Evolutionary conservation across 2,329 filamentous ascomycete genomes (phyloP).

Genomic region (Phaeosphaeriaceae sp.): DNA sequence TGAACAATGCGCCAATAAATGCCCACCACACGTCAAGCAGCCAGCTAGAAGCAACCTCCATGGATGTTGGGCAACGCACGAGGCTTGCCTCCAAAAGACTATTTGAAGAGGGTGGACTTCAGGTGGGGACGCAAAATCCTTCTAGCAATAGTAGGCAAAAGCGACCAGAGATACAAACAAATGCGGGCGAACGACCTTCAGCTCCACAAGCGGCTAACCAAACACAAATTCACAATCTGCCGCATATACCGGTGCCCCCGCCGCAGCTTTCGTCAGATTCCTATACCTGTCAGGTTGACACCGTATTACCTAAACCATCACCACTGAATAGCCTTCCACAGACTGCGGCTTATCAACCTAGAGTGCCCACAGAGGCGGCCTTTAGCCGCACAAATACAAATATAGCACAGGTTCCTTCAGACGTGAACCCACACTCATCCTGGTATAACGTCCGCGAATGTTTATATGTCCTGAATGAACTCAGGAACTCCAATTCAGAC

Average conservation of each 20-base stretch:
- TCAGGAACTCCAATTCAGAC: conserved; percentile 1
- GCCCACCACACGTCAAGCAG: conserved; percentile 1
- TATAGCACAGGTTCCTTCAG: neutral
- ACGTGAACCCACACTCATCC: neutral
- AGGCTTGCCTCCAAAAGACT: neutral
- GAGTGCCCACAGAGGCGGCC: neutral
- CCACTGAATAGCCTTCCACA: no score
- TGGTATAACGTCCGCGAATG: conserved; percentile 8
- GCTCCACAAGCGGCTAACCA: neutral
- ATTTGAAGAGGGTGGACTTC: neutral
- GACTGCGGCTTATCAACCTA: no score
- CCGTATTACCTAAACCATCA: no score
- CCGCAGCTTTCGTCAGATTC: conserved; percentile 10
- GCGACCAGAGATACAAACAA: neutral
- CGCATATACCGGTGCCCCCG: conserved; percentile 5
- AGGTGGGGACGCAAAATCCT: conserved; percentile 2
- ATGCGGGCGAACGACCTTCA: neutral
- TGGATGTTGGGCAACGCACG: neutral
- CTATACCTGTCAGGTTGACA: no score
- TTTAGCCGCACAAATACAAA: neutral
- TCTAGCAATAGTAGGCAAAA: neutral
- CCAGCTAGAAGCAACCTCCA: neutral
- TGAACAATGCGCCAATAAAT: neutral
- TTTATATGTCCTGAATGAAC: conserved; percentile 6
- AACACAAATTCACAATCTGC: conserved; percentile 5